phyloP scores from a whole-genome alignment of 352 stramenopile genomes.

The Phytophthora palmivora region DNA sequence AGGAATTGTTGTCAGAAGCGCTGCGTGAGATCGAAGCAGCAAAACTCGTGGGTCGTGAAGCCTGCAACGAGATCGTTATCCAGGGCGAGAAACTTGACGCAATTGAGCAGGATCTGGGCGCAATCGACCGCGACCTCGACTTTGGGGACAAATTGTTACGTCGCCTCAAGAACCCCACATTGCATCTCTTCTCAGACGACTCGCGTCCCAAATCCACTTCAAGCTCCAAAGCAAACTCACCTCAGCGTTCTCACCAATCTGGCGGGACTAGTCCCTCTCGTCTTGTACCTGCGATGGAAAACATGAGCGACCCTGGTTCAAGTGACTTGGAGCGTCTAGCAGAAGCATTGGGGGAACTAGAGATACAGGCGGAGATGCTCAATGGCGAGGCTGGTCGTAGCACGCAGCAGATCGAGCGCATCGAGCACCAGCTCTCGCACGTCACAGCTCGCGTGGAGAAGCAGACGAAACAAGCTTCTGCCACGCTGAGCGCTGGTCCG shows the following conservation, averaged over 20 bases:
- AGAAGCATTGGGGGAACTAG: slow-evolving; percentile 68
- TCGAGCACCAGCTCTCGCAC: slow-evolving; percentile 68
- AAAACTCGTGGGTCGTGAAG: slow-evolving; percentile 71
- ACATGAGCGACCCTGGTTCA: slow-evolving; percentile 21
- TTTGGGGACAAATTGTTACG: slow-evolving; percentile 77
- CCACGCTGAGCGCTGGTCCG: slow-evolving; percentile 42
- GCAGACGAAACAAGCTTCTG: slow-evolving; percentile 73
- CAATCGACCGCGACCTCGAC: slow-evolving; percentile 71
- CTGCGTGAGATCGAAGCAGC: slow-evolving; percentile 78
- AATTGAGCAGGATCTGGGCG: slow-evolving; percentile 66
- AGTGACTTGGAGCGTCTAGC: slow-evolving; percentile 72
- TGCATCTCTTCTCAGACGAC: slow-evolving; percentile 75
- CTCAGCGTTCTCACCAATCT: slow-evolving; percentile 25
- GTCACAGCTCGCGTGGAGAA: slow-evolving; percentile 74
- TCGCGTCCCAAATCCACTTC: slow-evolving; percentile 28
- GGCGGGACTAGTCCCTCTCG: slow-evolving; percentile 14
- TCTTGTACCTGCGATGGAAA: slow-evolving; percentile 26
- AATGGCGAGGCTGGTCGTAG: slow-evolving; percentile 71
- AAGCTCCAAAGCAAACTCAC: slow-evolving; percentile 21
- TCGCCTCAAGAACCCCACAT: slow-evolving; percentile 68
- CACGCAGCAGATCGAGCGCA: slow-evolving; percentile 77
- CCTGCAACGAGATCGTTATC: slow-evolving; percentile 74
- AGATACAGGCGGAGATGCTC: slow-evolving; percentile 71
- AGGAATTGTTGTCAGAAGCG: slow-evolving; percentile 73
- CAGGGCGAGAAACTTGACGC: slow-evolving; percentile 82